A percentile compares a stretch with the other conserved stretches of the same genome.
Conservation (phyloP, 768 basidiomycete species). For the Stropharia rugosoannulata region DNA sequence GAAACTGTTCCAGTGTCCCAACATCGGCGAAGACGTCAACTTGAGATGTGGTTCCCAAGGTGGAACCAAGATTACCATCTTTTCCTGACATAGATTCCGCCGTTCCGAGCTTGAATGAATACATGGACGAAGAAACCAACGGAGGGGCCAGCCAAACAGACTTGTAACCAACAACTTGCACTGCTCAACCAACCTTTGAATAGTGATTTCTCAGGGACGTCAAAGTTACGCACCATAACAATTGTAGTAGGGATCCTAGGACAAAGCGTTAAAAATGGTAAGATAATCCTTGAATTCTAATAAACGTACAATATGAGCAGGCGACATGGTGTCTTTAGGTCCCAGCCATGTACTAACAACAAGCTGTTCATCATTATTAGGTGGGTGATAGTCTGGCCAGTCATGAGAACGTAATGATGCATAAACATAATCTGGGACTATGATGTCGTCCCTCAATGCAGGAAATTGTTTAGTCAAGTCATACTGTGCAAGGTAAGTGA, state of each 20-base stretch:
- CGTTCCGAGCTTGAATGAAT: conserved; percentile 39
- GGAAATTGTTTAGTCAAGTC: conserved; percentile 86
- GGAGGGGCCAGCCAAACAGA: conserved; percentile 92
- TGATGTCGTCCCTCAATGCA: conserved; percentile 66
- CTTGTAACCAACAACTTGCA: conserved; percentile 87
- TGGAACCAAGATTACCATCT: conserved; percentile 36
- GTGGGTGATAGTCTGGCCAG: conserved; percentile 58
- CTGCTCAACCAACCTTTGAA: conserved; percentile 35
- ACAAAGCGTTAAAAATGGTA: conserved; percentile 5
- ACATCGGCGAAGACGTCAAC: conserved; percentile 70
- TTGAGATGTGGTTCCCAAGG: conserved; percentile 78
- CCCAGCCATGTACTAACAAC: conserved; percentile 84
- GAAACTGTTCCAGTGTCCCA: conserved; percentile 30
- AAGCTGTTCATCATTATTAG: conserved; percentile 61
- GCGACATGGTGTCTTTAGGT: conserved; percentile 74
- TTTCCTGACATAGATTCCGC: conserved; percentile 29
- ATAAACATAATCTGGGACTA: conserved; percentile 89
- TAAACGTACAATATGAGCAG: conserved; percentile 75
- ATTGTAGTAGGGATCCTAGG: conserved; percentile 92
- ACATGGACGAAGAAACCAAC: conserved; percentile 52
- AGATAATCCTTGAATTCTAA: conserved; percentile 3
- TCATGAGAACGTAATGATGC: conserved; percentile 48
- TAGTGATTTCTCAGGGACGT: neutral
- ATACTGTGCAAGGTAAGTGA: conserved; percentile 90
- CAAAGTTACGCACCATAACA: conserved; percentile 62